These are phyloP conservation scores for Phallus indusiatus DNA, from an alignment of 768 basidiomycete species.

Conservation along the genomic window DNA sequence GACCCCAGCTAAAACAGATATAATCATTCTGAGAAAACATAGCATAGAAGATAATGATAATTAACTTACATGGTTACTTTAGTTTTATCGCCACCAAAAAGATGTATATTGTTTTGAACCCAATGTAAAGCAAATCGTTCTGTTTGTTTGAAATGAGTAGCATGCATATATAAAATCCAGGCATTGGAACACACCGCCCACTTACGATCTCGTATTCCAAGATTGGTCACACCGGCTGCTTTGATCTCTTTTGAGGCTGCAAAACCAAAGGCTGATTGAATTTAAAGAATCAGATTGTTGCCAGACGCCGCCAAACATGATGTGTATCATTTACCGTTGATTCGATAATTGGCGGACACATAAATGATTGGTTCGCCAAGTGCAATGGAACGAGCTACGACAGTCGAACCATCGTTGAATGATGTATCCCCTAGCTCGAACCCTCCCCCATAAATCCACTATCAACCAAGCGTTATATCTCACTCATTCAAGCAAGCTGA, in stretches of 20 bases:
- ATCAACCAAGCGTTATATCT: conserved; percentile 1
- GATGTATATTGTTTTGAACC: conserved; percentile 55
- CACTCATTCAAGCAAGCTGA: too few relatives aligned
- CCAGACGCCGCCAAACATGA: conserved; percentile 15
- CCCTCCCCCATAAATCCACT: conserved; percentile 43
- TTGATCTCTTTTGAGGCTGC: conserved; percentile 42
- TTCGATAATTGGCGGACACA: conserved; percentile 45
- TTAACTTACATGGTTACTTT: conserved; percentile 46
- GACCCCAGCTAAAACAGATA: conserved; percentile 33
- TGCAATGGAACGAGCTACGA: conserved; percentile 36
- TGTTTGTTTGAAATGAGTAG: too few relatives aligned
- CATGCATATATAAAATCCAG: background rate
- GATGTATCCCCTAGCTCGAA: conserved; percentile 10
- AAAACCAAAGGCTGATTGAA: conserved; percentile 40
- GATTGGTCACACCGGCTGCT: conserved; percentile 44
- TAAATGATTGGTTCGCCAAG: conserved; percentile 39
- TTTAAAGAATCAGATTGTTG: background rate
- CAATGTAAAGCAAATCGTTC: conserved; percentile 51
- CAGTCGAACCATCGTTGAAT: conserved; percentile 32
- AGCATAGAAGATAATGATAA: background rate
- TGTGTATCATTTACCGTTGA: background rate
- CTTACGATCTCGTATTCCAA: conserved; percentile 61
- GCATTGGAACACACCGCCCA: background rate
- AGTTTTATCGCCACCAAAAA: conserved; percentile 55
- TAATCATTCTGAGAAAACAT: background rate